phyloP scores from a whole-genome alignment of 139 green algal genomes.

The Chlorella sorokiniana region DNA sequence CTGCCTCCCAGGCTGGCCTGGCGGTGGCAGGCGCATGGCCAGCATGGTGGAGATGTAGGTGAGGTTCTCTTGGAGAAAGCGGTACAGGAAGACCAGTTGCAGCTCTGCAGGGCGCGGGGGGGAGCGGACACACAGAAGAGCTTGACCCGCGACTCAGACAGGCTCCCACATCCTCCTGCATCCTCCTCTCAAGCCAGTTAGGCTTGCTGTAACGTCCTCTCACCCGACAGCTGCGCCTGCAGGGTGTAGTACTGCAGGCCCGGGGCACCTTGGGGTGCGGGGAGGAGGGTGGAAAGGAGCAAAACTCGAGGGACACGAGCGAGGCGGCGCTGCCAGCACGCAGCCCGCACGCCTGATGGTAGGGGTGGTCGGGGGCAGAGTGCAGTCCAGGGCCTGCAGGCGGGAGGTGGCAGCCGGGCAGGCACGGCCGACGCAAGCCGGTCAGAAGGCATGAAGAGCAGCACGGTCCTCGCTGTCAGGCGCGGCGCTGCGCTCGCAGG shows the following conservation, averaged over 20 bases:
- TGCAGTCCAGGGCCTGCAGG: constrained; percentile 53
- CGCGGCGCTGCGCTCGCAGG: no score
- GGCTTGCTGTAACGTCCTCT: no score
- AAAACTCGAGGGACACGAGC: constrained; percentile 68
- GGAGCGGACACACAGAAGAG: background rate
- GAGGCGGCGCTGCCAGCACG: constrained; percentile 54
- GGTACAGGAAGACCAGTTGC: constrained; percentile 85
- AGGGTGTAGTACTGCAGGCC: constrained; percentile 71
- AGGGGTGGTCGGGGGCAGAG: constrained; percentile 60
- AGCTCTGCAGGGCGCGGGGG: constrained; percentile 50
- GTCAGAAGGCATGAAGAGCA: background rate
- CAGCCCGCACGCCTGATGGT: constrained; percentile 59
- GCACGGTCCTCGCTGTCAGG: background rate
- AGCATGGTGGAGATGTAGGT: constrained; percentile 58
- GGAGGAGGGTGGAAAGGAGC: constrained; percentile 47
- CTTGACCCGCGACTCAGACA: no score
- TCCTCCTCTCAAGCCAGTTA: no score
- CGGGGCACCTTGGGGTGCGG: constrained; percentile 55
- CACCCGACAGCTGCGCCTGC: constrained; percentile 66
- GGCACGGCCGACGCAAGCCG: background rate
- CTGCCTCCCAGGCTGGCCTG: background rate
- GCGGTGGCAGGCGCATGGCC: constrained; percentile 32
- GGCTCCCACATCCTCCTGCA: no score
- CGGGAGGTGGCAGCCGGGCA: background rate
- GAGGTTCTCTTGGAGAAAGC: constrained; percentile 76